Evolutionary conservation across 2,329 filamentous ascomycete genomes (phyloP), one percentile per base, ranked within the genome.

Genomic region (Penicillium rolfsii): DNA sequence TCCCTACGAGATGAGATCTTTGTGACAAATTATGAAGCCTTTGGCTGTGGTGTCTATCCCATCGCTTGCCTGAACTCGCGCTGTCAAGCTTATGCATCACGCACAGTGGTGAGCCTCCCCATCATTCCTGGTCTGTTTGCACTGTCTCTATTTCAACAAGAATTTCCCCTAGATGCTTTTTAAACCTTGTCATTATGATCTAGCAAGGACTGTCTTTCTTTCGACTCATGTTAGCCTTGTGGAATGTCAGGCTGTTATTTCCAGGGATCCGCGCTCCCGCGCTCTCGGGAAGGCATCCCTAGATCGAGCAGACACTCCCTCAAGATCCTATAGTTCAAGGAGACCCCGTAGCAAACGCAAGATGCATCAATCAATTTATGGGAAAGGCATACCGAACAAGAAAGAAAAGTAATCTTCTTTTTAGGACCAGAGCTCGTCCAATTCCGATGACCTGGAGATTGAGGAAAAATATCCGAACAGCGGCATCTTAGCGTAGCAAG

Each of bases 171-270:
- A 1, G 41, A 28, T 48, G 12, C 26, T 33, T 24, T 45, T 54
- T 30, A 35, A 3, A 24, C 38, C 46, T 9, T 61, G 40, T 64
- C 52, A 68, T 66, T 48, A 66, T 66, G 66, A 68, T 52, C 24
- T 38, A 55, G 22, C 30, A 30, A 35, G 35, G 38, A 28, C 8
- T 4, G 2, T 19, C 35, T 11, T 58, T 6, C 55, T 61, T 65
- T 3, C 48, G 19, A 53, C 4, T n/a, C 19, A 43, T 9, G n/a
- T 35, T 22, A 19, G 24, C 36, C 14, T 24, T n/a, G 33, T 59
- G 66, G 64, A 69, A 69, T 69, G 66, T 40, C 46, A 28, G 30
- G 4, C 43, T 62, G 58, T 50, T 59, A 62, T 61, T 57, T 60
- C 50, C 48, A 30, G 30, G 36, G 54, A 58, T 59, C 57, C 33